Percentiles rank a stretch among this genome's conserved stretches.
Conservation (phyloP, 768 basidiomycete genomes). For the Rhizopogon vesiculosus region DNA sequence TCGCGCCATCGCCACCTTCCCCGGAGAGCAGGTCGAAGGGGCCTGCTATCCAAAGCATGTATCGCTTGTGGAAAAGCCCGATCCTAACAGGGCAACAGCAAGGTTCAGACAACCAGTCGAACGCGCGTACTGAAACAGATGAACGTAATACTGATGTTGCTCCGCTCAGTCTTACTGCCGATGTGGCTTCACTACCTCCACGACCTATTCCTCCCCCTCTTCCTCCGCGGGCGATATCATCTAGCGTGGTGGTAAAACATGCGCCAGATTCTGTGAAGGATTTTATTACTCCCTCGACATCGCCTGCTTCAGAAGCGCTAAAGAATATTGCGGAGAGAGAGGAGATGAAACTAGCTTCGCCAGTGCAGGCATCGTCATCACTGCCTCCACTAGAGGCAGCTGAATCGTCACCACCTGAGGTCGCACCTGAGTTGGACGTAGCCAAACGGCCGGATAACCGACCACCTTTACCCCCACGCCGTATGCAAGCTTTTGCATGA, state of each 20-base stretch:
- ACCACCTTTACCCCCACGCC: conserved; percentile 33
- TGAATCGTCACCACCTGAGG: neutral
- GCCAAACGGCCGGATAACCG: conserved; percentile 9
- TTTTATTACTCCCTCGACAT: conserved; percentile 15
- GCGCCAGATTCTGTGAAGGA: conserved; percentile 22
- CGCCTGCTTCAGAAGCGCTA: conserved; percentile 49
- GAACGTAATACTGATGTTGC: conserved; percentile 26
- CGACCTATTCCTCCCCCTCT: conserved; percentile 33
- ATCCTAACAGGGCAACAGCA: conserved; percentile 23
- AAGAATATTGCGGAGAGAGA: conserved; percentile 53
- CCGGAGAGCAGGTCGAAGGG: conserved; percentile 37
- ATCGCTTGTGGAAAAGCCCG: conserved; percentile 70
- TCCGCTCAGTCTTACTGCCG: conserved; percentile 23
- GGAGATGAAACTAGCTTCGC: conserved; percentile 26
- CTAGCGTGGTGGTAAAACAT: conserved; percentile 23
- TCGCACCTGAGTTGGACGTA: conserved; percentile 3
- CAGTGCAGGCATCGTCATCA: conserved; percentile 13
- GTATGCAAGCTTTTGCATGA: conserved; percentile 11
- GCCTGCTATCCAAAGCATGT: conserved; percentile 62
- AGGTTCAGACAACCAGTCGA: conserved; percentile 11
- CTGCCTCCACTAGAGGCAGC: neutral
- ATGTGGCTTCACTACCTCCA: conserved; percentile 14
- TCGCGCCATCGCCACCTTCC: conserved; percentile 42
- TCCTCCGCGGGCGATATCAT: conserved; percentile 36
- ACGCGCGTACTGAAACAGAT: conserved; percentile 6